Base-by-base conservation (phyloP, 2,329 filamentous ascomycete genomes). In the Coleophoma eucalyptorum region DNA sequence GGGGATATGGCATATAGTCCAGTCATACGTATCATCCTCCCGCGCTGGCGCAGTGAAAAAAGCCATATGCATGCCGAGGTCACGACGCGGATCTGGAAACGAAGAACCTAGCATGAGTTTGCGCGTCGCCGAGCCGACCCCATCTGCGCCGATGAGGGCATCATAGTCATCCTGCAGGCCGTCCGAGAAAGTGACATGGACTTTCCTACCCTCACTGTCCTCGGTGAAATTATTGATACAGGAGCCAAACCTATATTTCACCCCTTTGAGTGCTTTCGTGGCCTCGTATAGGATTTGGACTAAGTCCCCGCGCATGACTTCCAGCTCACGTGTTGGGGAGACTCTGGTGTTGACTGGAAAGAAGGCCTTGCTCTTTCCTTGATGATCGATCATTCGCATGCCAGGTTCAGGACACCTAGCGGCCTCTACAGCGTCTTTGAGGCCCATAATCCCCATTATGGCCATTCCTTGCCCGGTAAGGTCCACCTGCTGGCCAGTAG, bases 71-170 rank as follows among this genome's bases (percentile, higher is more conserved):
- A 61, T 54, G 2, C 58, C 58, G 2, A 69, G 37, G 0, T 51
- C 43, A 19, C 58, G 42, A 50, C 62, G 55, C 18, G 49, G 21
- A 37, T 63, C 61, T 26, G 19, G 42, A 34, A 38, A 52, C 11
- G 47, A 57, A 6, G 50, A 46, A 37, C 44, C 58, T 1, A 76
- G 56, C n/a, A 76, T 71, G 44, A 69, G 66, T 43, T 61, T 70
- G 11, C 78, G 69, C 1, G 72, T 73, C 13, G 67, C 70, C 1
- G 79, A 83, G 4, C 72, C 66, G 43, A 75, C 69, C 0, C 80
- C 80, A 52, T 83, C 80, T 4, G 79, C 78, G 8, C 74, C 78
- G 38, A 83, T 72, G 0, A 83, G 51, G 0, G 83, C 60, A 58
- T 82, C 78, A 47, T 70, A 82, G 0, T 54, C 59, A 5, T 69